Evolutionary conservation across 176 grass and related monocot genomes (phyloP), one percentile per base, ranked within the genome.

Genomic region (Oryza longistaminata): DNA sequence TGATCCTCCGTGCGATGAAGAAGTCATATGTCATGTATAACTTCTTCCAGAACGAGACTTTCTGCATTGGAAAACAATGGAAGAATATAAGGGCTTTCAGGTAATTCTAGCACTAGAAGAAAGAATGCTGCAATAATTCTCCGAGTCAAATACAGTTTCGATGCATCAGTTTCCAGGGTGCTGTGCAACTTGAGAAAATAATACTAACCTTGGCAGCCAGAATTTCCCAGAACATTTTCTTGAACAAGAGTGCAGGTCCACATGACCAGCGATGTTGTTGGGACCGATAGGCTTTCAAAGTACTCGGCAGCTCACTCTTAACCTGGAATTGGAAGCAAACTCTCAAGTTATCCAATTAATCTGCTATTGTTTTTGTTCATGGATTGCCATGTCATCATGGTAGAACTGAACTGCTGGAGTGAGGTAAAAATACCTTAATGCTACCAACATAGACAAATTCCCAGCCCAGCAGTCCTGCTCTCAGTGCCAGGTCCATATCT

Each of bases 241-340:
- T 94, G 70, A 97, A 87, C 9, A 97, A 74, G 19, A 92, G 73
- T 3, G 90, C 91, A 34, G 94, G 94, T n/a, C 94, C 94, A 11
- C 94, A 97, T 31, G 94, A 97, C 92, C 92, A 97, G 21, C 92
- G 92, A 39, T 94, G 94, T 77, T 97, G 94, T 40, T 97, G 94
- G 83, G 90, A 97, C 9, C 94, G 82, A 37, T 94, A 97, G 1
- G 92, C 94, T 73, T 89, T 89, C 2, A 94, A 69, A 44, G 88
- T 90, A 70, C 92, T 94, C 14, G 94, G 92, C 67, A 97, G 80
- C 65, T 94, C 92, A 43, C 84, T 94, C 75, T 88, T 97, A 40
- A 94, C 94, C 94, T 94, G 75, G 72, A 87, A 69, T 27, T 14
- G 13, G 25, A 82, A 77, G 17, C 29, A 13, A 79, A 11, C 0